Evolutionary conservation across 2,329 filamentous ascomycete species (phyloP).

Genomic region (Fusarium sp.): DNA sequence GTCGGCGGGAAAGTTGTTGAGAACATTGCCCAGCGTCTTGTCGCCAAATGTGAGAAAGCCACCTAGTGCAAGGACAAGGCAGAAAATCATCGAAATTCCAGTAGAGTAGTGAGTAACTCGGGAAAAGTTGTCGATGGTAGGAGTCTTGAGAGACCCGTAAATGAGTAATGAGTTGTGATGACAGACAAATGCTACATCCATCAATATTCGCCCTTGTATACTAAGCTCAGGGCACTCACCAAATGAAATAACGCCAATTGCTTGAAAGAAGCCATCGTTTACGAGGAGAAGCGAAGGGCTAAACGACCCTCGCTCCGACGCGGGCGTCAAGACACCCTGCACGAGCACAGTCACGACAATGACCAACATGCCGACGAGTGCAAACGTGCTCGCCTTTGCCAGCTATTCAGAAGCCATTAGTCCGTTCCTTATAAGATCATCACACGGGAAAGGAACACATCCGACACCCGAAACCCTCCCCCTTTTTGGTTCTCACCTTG

Average conservation of each 20-base stretch:
- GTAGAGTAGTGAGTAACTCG: constrained; percentile 95
- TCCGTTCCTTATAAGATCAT: neutral
- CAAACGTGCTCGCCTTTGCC: constrained; percentile 94
- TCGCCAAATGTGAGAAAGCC: constrained; percentile 96
- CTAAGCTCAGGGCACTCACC: constrained; percentile 64
- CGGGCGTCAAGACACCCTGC: constrained; percentile 81
- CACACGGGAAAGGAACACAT: neutral
- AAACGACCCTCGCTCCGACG: constrained; percentile 78
- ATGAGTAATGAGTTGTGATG: constrained; percentile 98
- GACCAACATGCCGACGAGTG: constrained; percentile 90
- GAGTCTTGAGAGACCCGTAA: constrained; percentile 93
- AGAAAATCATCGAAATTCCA: constrained; percentile 89
- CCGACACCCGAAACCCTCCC: neutral
- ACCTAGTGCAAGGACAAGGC: constrained; percentile 85
- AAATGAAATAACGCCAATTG: constrained; percentile 97
- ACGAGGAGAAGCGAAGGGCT: constrained; percentile 78
- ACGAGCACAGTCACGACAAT: constrained; percentile 90
- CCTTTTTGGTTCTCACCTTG: constrained; percentile 70
- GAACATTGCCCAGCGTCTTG: constrained; percentile 91
- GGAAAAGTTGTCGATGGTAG: constrained; percentile 94
- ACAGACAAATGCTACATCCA: constrained; percentile 68
- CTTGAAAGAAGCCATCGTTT: constrained; percentile 91
- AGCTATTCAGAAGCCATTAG: constrained; percentile 66
- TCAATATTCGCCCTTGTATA: neutral
- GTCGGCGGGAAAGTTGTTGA: constrained; percentile 95